Evolutionary conservation across 2,329 filamentous ascomycete species (phyloP), one percentile per base, ranked within the genome.

Genomic region (Trichoderma oligosporum): DNA sequence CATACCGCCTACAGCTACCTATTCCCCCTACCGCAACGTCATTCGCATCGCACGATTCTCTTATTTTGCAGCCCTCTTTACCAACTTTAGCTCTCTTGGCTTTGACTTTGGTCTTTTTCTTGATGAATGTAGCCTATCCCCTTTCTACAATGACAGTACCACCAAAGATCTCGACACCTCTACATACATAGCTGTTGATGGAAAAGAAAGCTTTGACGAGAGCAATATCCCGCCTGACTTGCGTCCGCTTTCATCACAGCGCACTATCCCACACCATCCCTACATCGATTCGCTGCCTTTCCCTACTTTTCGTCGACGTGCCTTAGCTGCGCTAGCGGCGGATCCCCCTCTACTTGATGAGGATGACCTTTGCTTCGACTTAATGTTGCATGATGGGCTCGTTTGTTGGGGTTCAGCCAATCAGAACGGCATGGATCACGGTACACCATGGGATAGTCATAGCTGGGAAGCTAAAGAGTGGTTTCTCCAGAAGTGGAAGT

Each of bases 401-500:
- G 22, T 49, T 7, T 49, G 46, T 31, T 49, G 46, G 46, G 46
- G 46, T 3, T 49, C 46, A 8, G 33, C 46, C 6, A 25, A n/a
- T 4, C 46, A 27, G 4, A 27, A 49, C 22, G 33, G 33, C 6
- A 38, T 38, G 31, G 46, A 49, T 18, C 33, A 49, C 4, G 46
- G 46, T 2, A 49, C 46, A 7, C 46, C 46, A 1, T 49, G 46
- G 46, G 31, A 49, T 38, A 38, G 46, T 16, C 46, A 49, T 5
- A 49, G 46, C 46, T 49, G 46, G 46, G 46, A 49, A 49, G 46
- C 33, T 1, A 49, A 49, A 49, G 46, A 49, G 20, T 49, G 46
- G 46, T 49, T 49, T 27, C 24, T 49, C 12, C 20, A 29, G n/a
- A 49, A 49, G 22, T 49, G 46, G 46, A 49, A 38, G 3, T 49